Evolutionary conservation across 371 early-diverging fungal species (phyloP), one percentile per base, ranked within the genome.

Genomic region (Apophysomyces ossiformis): DNA sequence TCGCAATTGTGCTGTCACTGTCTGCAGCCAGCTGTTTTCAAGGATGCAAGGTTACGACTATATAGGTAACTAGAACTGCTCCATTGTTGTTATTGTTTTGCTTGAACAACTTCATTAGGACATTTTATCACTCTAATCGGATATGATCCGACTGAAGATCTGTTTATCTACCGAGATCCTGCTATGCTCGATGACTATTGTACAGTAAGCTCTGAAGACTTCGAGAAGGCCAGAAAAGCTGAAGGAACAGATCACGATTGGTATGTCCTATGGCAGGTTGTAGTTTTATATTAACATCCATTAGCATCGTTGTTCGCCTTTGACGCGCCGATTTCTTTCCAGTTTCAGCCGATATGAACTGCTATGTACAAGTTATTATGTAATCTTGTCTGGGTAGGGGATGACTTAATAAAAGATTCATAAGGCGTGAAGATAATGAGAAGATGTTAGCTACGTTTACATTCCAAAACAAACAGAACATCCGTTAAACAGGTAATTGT

Each of bases 221-320:
- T 91, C 45, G 88, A 91, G 18, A 67, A 58, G 21, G 90, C 92
- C 50, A 69, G 89, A 60, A 70, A 71, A 57, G 71, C 80, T 1
- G 72, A 65, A 59, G 92, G 89, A 35, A 89, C 90, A 43, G 92
- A 91, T 69, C 80, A 86, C 69, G 92, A 91, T 64, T 85, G 85
- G 85, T 85, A 74, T 13, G 45, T 60, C 4, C 41, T 5, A 7
- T 15, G 38, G 13, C 32, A 45, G 43, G 26, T 18, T 32, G 11
- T 43, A 13, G 2, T 46, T 44, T 18, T 26, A 4, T 7, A 37
- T 18, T 16, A 16, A 45, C 46, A 6, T 18, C 11, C 54, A 13
- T 2, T 47, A 50, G 54, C 21, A 50, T 50, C 12, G 47, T 50
- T 16, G 21, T 47, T 5, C 39, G 56, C 37, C 57, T 56, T 38